Evolutionary conservation across 257 asterid genomes (phyloP), one percentile per base, ranked within the genome.

Genomic region (Ajuga chamaepitys): DNA sequence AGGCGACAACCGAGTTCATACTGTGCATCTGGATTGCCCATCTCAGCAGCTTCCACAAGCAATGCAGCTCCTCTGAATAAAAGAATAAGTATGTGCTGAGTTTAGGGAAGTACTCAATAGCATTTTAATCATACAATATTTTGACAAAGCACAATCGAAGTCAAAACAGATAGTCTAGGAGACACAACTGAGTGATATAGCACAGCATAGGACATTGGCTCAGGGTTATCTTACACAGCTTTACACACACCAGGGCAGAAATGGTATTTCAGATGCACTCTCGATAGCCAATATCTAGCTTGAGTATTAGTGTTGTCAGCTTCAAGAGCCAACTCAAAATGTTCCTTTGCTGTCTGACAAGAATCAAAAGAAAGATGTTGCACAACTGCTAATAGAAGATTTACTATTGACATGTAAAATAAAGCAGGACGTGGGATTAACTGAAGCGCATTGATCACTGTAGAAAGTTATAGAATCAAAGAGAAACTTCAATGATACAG

Each of bases 1-100:
- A 93, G 78, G 66, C 74, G 85, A 78, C 96, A 84, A 67, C 91
- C 99, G 48, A 93, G 78, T 41, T 88, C 97, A 73, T 84, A 93
- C 42, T 72, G 96, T 44, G 99, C 96, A 64, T 93, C 97, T 56
- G 97, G 85, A 72, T 93, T 80, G 40, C 99, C 99, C 98, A 89
- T 93, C 78, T 93, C 97, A 34, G 96, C 97, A 75, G 99, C 97
- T 81, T 93, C 99, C 37, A 93, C 87, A 70, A 93, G 84, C 79
- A 93, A 89, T 59, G 99, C 96, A 78, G 96, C 97, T 14, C 97
- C 97, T 65, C 98, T 92, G 72, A 41, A 38, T 58, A 75, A 17
- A 63, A 73, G 58, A 37, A 75, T 46, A 67, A 64, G 30, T 57
- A 64, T 50, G 53, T 26, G 41, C 83, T 9, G 26, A 70, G 48